phyloP scores from a whole-genome alignment of 176 grass and related monocot genomes.

The Zoysia japonica region DNA sequence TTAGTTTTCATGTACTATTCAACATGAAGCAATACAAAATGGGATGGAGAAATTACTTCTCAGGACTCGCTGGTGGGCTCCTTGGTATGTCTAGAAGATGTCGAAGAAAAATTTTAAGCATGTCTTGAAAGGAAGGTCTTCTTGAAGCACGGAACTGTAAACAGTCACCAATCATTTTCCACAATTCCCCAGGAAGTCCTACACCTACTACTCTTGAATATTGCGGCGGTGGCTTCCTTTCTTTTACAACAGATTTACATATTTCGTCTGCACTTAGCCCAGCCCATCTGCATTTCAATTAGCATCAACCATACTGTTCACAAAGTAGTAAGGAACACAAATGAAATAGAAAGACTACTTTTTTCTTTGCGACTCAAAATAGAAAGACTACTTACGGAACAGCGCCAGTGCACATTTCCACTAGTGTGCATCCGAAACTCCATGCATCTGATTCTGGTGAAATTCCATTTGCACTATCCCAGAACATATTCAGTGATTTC shows the following conservation, averaged over 20 bases:
- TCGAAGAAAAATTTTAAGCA: conserved; percentile 91
- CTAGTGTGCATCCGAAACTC: conserved; percentile 98
- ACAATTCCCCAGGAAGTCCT: conserved; percentile 92
- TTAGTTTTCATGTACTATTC: conserved; percentile 26
- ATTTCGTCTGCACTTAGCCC: conserved; percentile 93
- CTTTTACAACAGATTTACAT: conserved; percentile 81
- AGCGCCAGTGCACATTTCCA: conserved; percentile 99
- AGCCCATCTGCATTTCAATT: conserved; percentile 91
- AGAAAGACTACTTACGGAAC: conserved; percentile 78
- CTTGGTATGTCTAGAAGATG: conserved; percentile 96
- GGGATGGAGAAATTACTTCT: conserved; percentile 64
- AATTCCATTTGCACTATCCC: conserved; percentile 83
- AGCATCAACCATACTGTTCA: conserved; percentile 45
- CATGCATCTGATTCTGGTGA: conserved; percentile 95
- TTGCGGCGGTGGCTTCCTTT: conserved; percentile 84
- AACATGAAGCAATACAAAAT: conserved; percentile 30
- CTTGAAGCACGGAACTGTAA: conserved; percentile 77
- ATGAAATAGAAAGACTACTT: conserved; percentile 37
- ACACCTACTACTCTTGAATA: conserved; percentile 98
- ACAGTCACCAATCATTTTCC: conserved; percentile 99
- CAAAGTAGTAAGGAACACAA: conserved; percentile 42
- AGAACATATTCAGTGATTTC: conserved; percentile 78
- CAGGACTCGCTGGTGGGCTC: conserved; percentile 86
- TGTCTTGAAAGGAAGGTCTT: conserved; percentile 91
- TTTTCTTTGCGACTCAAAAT: no score